Evolutionary conservation across 1,284 basidiomycete genomes (phyloP), one percentile per base, ranked within the genome.

Genomic region (Tausonia pullulans): DNA sequence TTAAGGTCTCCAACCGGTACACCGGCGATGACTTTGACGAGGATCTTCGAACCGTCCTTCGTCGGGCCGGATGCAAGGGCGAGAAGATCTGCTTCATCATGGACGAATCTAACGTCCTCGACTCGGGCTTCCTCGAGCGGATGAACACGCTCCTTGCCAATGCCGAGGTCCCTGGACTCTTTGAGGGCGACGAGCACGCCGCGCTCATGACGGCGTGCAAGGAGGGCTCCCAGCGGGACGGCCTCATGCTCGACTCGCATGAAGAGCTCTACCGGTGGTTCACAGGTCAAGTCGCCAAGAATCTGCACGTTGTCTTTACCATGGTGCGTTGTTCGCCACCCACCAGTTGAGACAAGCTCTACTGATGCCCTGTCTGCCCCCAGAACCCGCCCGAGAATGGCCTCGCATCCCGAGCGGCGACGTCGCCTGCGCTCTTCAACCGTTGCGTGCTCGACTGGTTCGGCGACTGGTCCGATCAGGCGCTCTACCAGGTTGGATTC

Each of bases 61-160:
- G 94, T 50, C 86, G 96, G 43, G 82, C 95, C 0, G 97, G 96
- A 5, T 96, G 93, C 79, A 98, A 98, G 74, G 94, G 92, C 70
- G 96, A 99, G 77, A 98, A 98, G 78, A 88, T 99, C 52, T 98
- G 93, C 74, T 99, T 98, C 82, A 98, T 98, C 77, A 98, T 99
- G 94, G 96, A 99, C 76, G 96, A 99, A 76, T 96, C 92, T 1
- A 98, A 99, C 72, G 94, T 98, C 43, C 86, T 98, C 50, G 95
- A 98, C 74, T 93, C 96, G 5, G 96, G 96, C 64, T 98, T 98
- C 81, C 79, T 99, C 67, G 96, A 99, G 75, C 85, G 96, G 46
- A 98, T 99, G 92, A 99, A 99, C 76, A 99, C 94, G 0, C 83
- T 99, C 4, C 83, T 99, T 11, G 97, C 96, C 51, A 99, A 99